Base-by-base conservation (phyloP, 2,329 filamentous ascomycete species). In the Macrophomina phaseolina region DNA sequence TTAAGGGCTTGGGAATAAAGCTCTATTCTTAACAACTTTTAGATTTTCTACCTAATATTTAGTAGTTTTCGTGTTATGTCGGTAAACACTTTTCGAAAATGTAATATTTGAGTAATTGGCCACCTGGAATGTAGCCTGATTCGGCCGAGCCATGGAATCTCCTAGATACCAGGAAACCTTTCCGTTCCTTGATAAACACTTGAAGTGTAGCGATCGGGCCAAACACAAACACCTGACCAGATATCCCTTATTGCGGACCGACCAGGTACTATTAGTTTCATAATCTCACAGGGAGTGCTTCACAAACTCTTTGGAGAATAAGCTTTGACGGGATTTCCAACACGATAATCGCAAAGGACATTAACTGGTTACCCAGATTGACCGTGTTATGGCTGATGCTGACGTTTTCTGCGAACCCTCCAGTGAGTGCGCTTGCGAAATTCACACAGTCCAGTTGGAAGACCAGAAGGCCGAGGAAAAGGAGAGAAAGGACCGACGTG, bases 361-460 rank as follows among this genome's bases (percentile, higher is more conserved):
- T 83, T 8, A 86, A 71, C 68, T 85, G 83, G 66, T 86, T 85
- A 0, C 84, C 84, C 0, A 85, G 71, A 63, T 86, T 86, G 67
- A 86, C 80, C 0, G 80, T 84, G 28, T 80, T 78, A 67, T 84
- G 82, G 40, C 76, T 73, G 6, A 85, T 76, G 0, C 70, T 67
- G 36, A 85, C 81, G 42, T 81, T 77, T 2, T 73, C 72, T 1
- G 81, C 80, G 53, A 85, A 83, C 0, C 81, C 81, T 4, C 78
- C 82, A 0, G 83, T 86, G 0, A 85, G 73, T 7, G 83, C 83
- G 68, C 82, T 84, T 16, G 81, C 82, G 7, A 85, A 76, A 66
- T 86, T 85, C 77, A 84, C 85, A 32, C 84, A 81, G 67, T 86
- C 84, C 0, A 86, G 73, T 70, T 85, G 83, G 68, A 86, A 84